Evolutionary conservation across 768 basidiomycete genomes (phyloP).

Genomic region (Lactarius evosmus): DNA sequence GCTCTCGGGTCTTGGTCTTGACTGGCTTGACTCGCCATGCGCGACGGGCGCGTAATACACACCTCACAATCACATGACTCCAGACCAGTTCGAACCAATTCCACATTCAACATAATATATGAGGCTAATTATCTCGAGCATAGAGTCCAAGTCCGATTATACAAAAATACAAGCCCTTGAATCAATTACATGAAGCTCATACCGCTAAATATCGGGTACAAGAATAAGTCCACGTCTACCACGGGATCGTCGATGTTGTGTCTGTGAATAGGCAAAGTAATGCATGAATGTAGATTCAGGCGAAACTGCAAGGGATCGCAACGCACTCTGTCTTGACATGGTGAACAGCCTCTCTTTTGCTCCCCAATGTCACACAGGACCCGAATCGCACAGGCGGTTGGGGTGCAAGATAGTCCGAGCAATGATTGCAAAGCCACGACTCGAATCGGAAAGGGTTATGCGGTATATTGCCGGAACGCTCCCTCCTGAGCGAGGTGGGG

Average conservation of each 20-base stretch:
- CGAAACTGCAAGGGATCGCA: background rate
- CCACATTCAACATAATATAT: no score
- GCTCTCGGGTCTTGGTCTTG: background rate
- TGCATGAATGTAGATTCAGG: background rate
- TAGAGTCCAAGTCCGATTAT: no score
- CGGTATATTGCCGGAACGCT: background rate
- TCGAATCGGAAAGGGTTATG: background rate
- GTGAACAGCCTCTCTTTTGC: background rate
- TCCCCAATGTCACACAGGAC: background rate
- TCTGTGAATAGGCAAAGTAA: background rate
- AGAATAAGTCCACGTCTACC: conserved; percentile 15
- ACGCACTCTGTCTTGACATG: conserved; percentile 17
- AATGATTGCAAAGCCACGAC: conserved; percentile 24
- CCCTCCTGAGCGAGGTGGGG: background rate
- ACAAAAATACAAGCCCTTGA: background rate
- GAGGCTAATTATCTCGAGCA: no score
- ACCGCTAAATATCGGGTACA: background rate
- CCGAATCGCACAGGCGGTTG: background rate
- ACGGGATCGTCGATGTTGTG: conserved; percentile 10
- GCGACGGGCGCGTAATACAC: background rate
- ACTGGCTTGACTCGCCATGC: background rate
- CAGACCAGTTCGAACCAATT: background rate
- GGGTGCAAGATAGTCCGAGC: conserved; percentile 9
- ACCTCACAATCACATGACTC: background rate
- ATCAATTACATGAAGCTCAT: background rate